Base-by-base conservation (phyloP, 2,329 filamentous ascomycete genomes). In the Venturia aucupariae region DNA sequence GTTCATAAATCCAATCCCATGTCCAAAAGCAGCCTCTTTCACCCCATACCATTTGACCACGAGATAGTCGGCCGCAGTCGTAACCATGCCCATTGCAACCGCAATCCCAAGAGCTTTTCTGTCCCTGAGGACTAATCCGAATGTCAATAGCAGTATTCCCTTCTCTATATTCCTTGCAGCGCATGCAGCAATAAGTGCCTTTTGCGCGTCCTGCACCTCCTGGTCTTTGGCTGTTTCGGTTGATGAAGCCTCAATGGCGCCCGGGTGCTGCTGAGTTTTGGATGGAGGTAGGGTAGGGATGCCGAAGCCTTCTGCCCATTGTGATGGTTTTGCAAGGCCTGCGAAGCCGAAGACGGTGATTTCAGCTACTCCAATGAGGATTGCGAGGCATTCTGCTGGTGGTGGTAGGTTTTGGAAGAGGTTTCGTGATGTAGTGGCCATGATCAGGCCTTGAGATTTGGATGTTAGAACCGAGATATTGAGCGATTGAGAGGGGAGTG, bases 351-450 rank as follows among this genome's bases (percentile, higher is more conserved):
- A 62, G 42, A 62, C 38, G 60, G 70, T 68, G 62, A 72, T 61
- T 69, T 74, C 71, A 41, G 70, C 69, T 64, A 66, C 67, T 68
- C 72, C 72, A 59, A 74, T 63, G 60, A 73, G 71, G 68, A 74
- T 72, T 24, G 72, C 72, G 65, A 74, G 70, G 68, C 69, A 71
- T 69, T 74, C 72, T 67, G 72, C 69, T 54, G 72, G 71, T 39
- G 71, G 71, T 19, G 72, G 72, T 55, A 74, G 71, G 69, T 70
- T 61, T 64, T 66, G 63, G 68, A 68, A 70, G 67, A 68, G 46
- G 63, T 65, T 65, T 38, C 61, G 55, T 3, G 55, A 35, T 24
- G 42, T 48, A 24, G 60, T 19, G 17, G 60, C 60, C 60, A 62
- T 62, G 59, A n/a, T 35, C 7, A n/a, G 4, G 51, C 13, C 46